Base-by-base conservation (phyloP, 305 asterid species). In the Fraxinus ornus region DNA sequence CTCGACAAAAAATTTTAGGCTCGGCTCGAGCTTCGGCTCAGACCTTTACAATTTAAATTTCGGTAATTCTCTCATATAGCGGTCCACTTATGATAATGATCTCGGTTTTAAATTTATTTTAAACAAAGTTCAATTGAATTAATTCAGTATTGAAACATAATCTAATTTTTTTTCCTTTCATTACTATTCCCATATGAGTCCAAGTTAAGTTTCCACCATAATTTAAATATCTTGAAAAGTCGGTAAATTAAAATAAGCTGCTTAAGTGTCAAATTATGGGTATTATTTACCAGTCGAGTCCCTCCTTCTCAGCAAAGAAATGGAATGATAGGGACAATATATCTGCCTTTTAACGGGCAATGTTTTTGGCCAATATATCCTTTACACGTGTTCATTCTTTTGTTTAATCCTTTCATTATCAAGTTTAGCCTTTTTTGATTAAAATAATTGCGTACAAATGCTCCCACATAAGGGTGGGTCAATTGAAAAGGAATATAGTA, bases 251-350 rank as follows among this genome's bases (percentile, higher is more conserved):
- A 21, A 17, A 15, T 28, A 36, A 39, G 81, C 32, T 10, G 39
- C 6, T 26, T 22, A 64, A 26, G 73, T 24, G 73, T 64, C 73
- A 64, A 64, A 3, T 24, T 22, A 3, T 64, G 73, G 35, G 7
- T 28, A 68, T 28, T 68, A 68, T 26, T 68, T 28, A 10, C 19
- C 36, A 9, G 35, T 28, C 74, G 68, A 24, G n/a, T 28, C 74
- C 75, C 81, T 76, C 79, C 86, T 85, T 82, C 77, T 77, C 84
- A 82, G 77, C 82, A 79, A 85, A 85, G 88, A 49, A 85, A 86
- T 84, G 24, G 57, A 83, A 62, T 78, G 55, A 52, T 12, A 10
- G 70, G 78, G 44, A 84, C 85, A 49, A 52, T 19, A 77, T 60
- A 76, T 85, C 82, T 36, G 79, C 82, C 74, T 80, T 80, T 60